These are phyloP conservation scores for Dryas octopetala DNA, from an alignment of 306 rosid genomes.

Conservation along the genomic window DNA sequence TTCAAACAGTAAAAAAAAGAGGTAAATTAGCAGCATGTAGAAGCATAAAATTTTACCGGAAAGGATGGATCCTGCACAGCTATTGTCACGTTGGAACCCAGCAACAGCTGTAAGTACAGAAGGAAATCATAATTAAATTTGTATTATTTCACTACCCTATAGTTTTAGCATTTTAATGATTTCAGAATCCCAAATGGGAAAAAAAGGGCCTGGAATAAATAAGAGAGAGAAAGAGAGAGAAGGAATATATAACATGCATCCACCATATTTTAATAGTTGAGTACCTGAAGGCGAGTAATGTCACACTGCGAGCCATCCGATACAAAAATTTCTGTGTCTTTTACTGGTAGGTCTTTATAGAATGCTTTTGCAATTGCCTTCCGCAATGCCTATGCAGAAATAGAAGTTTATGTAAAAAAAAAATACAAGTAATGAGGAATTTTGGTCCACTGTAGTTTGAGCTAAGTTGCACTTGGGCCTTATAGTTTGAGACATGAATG, in stretches of 20 bases:
- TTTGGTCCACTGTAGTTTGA: too few species aligned
- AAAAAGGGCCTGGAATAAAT: neutral
- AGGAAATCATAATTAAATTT: constrained; percentile 22
- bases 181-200: neutral
- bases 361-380: constrained; percentile 52
- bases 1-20: neutral
- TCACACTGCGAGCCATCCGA: constrained; percentile 84
- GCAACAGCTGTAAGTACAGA: constrained; percentile 48
- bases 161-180: neutral
- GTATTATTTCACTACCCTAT: neutral
- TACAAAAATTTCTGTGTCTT: constrained; percentile 58
- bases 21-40: neutral
- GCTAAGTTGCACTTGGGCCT: too few species aligned
- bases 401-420: constrained; percentile 2
- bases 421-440: constrained; percentile 1
- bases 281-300: constrained; percentile 78
- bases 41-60: constrained; percentile 47
- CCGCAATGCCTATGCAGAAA: constrained; percentile 47
- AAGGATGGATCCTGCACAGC: constrained; percentile 75
- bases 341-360: constrained; percentile 49
- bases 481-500: too few species aligned
- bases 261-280: constrained; percentile 13
- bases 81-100: constrained; percentile 57
- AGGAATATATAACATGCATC: constrained; percentile 7
- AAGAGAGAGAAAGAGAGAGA: neutral